Percentiles rank a stretch among this genome's conserved stretches.
phyloP scores from a whole-genome alignment of 2,329 filamentous ascomycete species.

The Colletotrichum coccodes region DNA sequence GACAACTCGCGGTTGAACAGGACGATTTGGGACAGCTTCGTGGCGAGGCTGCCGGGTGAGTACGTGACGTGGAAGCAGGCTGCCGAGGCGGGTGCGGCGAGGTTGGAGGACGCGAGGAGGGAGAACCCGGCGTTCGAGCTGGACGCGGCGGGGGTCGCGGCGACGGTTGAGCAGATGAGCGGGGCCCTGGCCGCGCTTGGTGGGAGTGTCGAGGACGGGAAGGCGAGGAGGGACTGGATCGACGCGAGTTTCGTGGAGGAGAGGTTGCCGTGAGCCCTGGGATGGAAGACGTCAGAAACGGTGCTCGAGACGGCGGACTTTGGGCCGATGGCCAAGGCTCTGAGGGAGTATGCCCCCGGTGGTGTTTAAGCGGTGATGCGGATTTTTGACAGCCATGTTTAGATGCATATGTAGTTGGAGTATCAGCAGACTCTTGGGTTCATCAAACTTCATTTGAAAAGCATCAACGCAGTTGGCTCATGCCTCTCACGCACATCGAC shows the following conservation, averaged over 20 bases:
- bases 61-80: conserved; percentile 15
- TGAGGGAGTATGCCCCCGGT: not conserved
- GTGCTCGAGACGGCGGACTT: not conserved
- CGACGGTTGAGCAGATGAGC: conserved; percentile 17
- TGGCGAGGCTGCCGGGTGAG: conserved; percentile 5
- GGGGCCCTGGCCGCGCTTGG: conserved; percentile 5
- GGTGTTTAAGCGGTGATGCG: not conserved
- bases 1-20: conserved; percentile 10
- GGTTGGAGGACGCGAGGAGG: conserved; percentile 8
- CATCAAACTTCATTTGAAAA: too few relatives aligned
- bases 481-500: too few relatives aligned
- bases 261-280: not conserved
- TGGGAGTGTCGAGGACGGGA: conserved; percentile 2
- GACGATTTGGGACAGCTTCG: conserved; percentile 3
- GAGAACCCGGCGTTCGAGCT: conserved; percentile 7
- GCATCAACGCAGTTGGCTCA: too few relatives aligned
- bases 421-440: too few relatives aligned
- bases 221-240: conserved; percentile 9
- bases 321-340: not conserved
- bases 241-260: conserved; percentile 16
- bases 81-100: conserved; percentile 10
- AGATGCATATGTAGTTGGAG: not conserved
- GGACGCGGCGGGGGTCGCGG: not conserved
- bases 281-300: not conserved
- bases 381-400: not conserved